These are phyloP conservation scores for Pythium monospermum DNA, from an alignment of 352 stramenopile species.

Conservation along the genomic window DNA sequence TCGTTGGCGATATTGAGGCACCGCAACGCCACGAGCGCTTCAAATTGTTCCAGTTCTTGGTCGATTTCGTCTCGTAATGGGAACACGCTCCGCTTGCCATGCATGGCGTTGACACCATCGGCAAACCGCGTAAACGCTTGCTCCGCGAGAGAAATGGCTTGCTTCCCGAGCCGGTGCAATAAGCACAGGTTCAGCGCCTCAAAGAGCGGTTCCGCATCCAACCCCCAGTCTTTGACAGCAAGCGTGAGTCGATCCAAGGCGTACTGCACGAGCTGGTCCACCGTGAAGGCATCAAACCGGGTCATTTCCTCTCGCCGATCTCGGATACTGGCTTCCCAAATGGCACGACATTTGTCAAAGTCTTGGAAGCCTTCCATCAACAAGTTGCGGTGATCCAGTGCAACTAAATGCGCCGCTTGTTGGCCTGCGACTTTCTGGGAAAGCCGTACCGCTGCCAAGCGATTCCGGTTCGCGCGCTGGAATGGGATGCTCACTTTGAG, in stretches of 20 bases:
- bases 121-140: constrained; percentile 51
- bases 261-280: constrained; percentile 40
- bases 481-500: constrained; percentile 50
- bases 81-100: constrained; percentile 44
- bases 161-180: constrained; percentile 39
- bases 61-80: constrained; percentile 58
- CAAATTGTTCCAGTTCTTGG: constrained; percentile 66
- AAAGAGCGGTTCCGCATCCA: constrained; percentile 62
- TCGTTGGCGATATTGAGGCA: constrained; percentile 56
- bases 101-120: constrained; percentile 43
- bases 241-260: constrained; percentile 50
- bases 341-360: constrained; percentile 44
- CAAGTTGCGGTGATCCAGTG: constrained; percentile 36
- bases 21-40: constrained; percentile 48
- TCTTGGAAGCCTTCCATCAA: constrained; percentile 26
- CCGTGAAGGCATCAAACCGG: constrained; percentile 25
- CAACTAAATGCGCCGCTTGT: constrained; percentile 43
- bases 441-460: constrained; percentile 34
- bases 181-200: constrained; percentile 62
- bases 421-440: constrained; percentile 27
- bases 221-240: constrained; percentile 66
- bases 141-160: constrained; percentile 34
- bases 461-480: constrained; percentile 51
- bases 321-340: constrained; percentile 39
- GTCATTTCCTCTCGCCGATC: constrained; percentile 21